phyloP scores from a whole-genome alignment of 225 moss, liverwort and hornwort genomes.

The Bryoerythrophyllum caledonicum region DNA sequence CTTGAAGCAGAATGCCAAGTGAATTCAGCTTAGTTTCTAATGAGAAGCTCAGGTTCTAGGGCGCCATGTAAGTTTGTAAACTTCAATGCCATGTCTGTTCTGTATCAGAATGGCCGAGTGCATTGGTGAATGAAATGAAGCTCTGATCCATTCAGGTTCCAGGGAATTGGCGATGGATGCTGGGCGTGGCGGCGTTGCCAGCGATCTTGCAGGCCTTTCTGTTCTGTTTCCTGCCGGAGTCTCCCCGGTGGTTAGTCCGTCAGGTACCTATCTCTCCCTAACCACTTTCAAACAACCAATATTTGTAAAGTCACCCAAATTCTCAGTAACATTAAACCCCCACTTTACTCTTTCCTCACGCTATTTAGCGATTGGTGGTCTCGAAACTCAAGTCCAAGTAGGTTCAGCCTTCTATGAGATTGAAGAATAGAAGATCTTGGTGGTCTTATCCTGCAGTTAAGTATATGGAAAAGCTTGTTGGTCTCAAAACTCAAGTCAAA shows the following conservation, averaged over 20 bases:
- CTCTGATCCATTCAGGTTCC: slow-evolving; percentile 54
- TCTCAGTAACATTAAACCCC: background rate
- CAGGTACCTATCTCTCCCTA: slow-evolving; percentile 62
- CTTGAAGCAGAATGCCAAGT: no score
- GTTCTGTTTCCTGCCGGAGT: slow-evolving; percentile 84
- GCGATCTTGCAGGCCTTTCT: slow-evolving; percentile 75
- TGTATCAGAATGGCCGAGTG: background rate
- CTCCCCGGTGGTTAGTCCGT: slow-evolving; percentile 88
- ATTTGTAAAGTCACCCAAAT: background rate
- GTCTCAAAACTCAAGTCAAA: no score
- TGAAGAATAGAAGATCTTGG: no score
- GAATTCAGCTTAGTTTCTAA: no score
- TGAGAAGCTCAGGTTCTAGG: no score
- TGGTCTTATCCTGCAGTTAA: no score
- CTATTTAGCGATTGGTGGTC: no score
- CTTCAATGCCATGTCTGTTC: background rate
- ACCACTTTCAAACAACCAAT: background rate
- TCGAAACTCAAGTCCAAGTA: no score
- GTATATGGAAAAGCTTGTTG: no score
- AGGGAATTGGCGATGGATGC: slow-evolving; percentile 99
- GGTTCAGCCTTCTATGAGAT: no score
- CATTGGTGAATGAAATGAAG: slow-evolving; percentile 5
- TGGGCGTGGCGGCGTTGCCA: slow-evolving; percentile 80
- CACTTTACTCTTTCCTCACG: no score
- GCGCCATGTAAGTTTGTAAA: no score